Evolutionary conservation across 2,329 filamentous ascomycete species (phyloP).

Genomic region (Didymella keratinophila): DNA sequence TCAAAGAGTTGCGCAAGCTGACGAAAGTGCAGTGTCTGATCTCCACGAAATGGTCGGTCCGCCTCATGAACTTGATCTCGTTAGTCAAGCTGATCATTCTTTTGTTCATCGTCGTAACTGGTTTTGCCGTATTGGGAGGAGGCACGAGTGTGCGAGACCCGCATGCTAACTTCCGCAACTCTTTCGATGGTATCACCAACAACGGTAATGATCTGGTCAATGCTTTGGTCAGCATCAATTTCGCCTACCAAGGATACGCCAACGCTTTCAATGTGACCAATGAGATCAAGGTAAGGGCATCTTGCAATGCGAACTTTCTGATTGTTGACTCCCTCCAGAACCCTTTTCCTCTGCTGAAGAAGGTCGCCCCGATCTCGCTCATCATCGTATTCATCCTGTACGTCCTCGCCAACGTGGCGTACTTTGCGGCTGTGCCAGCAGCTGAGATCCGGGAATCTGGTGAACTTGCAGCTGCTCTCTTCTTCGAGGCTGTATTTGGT

Average conservation of each 20-base stretch:
- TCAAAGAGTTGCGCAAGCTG: neutral
- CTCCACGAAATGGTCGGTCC: neutral
- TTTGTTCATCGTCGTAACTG: neutral
- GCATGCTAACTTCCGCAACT: neutral
- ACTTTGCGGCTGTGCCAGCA: neutral
- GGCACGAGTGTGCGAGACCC: neutral
- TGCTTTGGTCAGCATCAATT: neutral
- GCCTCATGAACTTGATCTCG: neutral
- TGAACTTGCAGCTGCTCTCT: constrained; percentile 61
- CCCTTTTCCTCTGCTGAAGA: neutral
- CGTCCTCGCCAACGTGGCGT: neutral
- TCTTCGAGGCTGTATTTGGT: constrained; percentile 58
- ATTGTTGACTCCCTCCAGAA: neutral
- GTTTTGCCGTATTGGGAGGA: neutral
- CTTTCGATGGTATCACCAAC: neutral
- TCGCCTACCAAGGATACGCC: neutral
- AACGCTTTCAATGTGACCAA: neutral
- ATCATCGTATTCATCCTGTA: neutral
- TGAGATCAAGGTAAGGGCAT: neutral
- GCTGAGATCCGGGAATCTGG: neutral
- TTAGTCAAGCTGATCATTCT: neutral
- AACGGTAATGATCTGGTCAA: neutral
- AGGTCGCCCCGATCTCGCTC: neutral
- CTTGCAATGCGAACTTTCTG: neutral
- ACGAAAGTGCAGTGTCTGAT: neutral